Percentiles rank a stretch among this genome's conserved stretches.
Evolutionary conservation across 208 protist species (phyloP).

Genomic region (Strigomonas culicis): DNA sequence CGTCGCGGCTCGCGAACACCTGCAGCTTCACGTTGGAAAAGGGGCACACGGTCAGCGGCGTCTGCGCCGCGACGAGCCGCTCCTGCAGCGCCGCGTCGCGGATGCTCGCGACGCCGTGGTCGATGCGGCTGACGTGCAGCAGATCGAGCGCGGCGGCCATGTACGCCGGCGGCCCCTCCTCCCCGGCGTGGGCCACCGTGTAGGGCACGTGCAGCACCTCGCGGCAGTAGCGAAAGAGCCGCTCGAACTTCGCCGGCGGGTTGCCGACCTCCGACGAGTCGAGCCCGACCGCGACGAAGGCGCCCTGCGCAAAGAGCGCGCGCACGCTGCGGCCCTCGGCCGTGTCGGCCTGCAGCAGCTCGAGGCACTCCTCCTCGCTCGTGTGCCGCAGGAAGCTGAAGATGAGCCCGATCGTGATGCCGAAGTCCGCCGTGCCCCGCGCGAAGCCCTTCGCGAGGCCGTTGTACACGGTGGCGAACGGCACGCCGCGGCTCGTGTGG

Average conservation of each 20-base stretch:
- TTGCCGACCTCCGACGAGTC: constrained; percentile 40
- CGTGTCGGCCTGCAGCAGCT: constrained; percentile 25
- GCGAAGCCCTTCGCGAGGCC: constrained; percentile 32
- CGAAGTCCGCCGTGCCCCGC: constrained; percentile 30
- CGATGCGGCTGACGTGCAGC: constrained; percentile 43
- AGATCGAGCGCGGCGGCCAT: constrained; percentile 21
- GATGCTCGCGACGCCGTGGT: constrained; percentile 37
- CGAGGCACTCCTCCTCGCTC: constrained; percentile 36
- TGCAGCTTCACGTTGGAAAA: constrained; percentile 44
- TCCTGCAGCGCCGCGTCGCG: constrained; percentile 24
- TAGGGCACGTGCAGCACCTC: constrained; percentile 33
- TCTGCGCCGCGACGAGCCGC: constrained; percentile 15
- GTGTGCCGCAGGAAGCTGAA: constrained; percentile 48
- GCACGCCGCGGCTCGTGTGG: constrained; percentile 34
- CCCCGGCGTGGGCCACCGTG: constrained; percentile 48
- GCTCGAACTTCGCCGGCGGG: constrained; percentile 47
- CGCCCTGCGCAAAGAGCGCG: constrained; percentile 30
- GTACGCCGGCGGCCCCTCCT: constrained; percentile 46
- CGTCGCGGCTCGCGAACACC: constrained; percentile 25
- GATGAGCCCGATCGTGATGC: constrained; percentile 31
- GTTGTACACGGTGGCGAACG: constrained; percentile 37
- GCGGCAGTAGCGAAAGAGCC: constrained; percentile 39
- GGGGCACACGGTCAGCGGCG: constrained; percentile 55
- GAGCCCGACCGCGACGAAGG: constrained; percentile 45
- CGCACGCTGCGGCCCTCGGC: constrained; percentile 35